These are phyloP conservation scores for Cladophialophora bantiana DNA, from an alignment of 2,329 filamentous ascomycete species.

Conservation along the genomic window DNA sequence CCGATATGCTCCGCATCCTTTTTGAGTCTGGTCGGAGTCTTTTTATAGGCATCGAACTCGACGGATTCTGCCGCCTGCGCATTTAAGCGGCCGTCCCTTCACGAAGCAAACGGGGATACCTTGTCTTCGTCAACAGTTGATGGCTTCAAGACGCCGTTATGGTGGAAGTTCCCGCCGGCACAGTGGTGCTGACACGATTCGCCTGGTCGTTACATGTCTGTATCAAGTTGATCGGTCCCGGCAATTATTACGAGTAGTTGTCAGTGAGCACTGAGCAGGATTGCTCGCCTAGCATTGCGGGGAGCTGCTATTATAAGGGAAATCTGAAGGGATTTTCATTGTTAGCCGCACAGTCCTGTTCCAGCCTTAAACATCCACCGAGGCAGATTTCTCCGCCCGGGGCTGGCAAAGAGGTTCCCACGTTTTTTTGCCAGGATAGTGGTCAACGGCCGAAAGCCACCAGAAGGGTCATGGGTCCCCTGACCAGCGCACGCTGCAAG, in stretches of 20 bases:
- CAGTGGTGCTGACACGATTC: background rate
- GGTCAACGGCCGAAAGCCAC: background rate
- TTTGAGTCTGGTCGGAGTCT: slow-evolving; percentile 11
- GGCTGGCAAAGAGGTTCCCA: slow-evolving; percentile 1
- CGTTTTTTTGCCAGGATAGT: slow-evolving; percentile 14
- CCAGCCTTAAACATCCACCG: slow-evolving; percentile 17
- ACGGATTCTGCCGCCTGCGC: background rate
- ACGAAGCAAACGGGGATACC: background rate
- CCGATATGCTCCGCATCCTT: slow-evolving; percentile 6
- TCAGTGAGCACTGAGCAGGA: background rate
- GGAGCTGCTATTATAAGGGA: background rate
- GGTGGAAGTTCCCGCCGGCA: background rate
- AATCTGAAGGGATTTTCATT: background rate
- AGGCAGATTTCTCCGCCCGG: slow-evolving; percentile 6
- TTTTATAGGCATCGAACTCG: slow-evolving; percentile 22
- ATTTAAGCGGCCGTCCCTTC: slow-evolving; percentile 1
- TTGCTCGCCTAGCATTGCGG: background rate
- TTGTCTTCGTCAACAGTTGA: slow-evolving; percentile 5
- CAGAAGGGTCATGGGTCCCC: background rate
- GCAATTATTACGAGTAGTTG: background rate
- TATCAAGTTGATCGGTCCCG: slow-evolving; percentile 8
- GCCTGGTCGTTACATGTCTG: slow-evolving; percentile 3
- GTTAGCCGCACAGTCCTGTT: slow-evolving; percentile 5
- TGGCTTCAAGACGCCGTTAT: background rate
- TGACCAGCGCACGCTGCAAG: background rate